Evolutionary conservation across 305 asterid genomes (phyloP).

Genomic region (Striga hermonthica): DNA sequence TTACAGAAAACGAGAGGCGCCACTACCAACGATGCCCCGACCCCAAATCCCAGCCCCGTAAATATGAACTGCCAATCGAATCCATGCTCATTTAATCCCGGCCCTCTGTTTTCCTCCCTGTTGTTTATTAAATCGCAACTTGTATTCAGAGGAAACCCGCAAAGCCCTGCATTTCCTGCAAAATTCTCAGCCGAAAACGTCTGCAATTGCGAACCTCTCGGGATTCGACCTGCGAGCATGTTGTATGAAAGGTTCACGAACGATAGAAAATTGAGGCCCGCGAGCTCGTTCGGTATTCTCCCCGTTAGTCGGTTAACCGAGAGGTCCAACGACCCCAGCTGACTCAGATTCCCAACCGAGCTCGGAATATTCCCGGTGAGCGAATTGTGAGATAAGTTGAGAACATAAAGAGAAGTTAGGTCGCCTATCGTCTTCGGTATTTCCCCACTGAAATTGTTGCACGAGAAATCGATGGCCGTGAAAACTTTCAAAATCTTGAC

Average conservation of each 20-base stretch:
- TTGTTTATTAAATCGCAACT: constrained; percentile 12
- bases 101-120: background rate
- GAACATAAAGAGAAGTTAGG: constrained; percentile 40
- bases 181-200: constrained; percentile 38
- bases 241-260: constrained; percentile 46
- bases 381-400: constrained; percentile 49
- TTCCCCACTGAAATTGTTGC: constrained; percentile 43
- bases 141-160: constrained; percentile 39
- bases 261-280: constrained; percentile 43
- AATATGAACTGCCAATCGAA: constrained; percentile 63
- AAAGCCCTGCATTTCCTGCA: constrained; percentile 40
- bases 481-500: constrained; percentile 46
- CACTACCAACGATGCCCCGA: constrained; percentile 57
- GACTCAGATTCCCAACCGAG: constrained; percentile 44
- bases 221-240: constrained; percentile 46
- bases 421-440: constrained; percentile 46
- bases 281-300: constrained; percentile 40
- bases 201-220: constrained; percentile 36
- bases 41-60: constrained; percentile 65
- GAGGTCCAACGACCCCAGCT: constrained; percentile 52
- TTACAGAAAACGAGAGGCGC: constrained; percentile 54
- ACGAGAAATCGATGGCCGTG: constrained; percentile 50
- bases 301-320: constrained; percentile 47
- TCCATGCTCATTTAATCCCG: constrained; percentile 3
- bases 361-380: constrained; percentile 48